Percentiles rank a stretch among this genome's conserved stretches.
Evolutionary conservation across 441 rosid species (phyloP).

Genomic region (Arabidopsis hybrid): DNA sequence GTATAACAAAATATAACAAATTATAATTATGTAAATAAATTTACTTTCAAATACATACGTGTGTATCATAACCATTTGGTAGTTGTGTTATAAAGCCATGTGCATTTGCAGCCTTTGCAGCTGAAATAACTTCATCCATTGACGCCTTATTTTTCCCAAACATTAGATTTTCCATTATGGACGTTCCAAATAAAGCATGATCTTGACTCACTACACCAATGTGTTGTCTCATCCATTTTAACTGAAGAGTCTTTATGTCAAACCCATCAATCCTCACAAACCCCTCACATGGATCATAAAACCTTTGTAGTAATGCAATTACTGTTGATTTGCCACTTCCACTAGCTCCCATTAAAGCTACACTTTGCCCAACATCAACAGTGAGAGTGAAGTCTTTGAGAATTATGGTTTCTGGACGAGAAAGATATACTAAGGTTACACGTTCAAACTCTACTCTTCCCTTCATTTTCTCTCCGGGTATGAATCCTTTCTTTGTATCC

Average conservation of each 20-base stretch:
- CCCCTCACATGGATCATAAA: constrained; percentile 73
- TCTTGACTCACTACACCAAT: constrained; percentile 97
- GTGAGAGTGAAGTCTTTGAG: constrained; percentile 68
- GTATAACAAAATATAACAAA: neutral
- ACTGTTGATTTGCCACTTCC: constrained; percentile 95
- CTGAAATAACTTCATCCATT: constrained; percentile 75
- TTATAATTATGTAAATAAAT: neutral
- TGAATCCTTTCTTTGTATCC: constrained; percentile 43
- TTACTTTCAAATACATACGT: constrained; percentile 46
- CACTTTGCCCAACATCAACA: constrained; percentile 69
- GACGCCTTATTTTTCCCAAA: constrained; percentile 88
- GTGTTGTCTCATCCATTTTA: constrained; percentile 81
- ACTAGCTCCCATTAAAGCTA: constrained; percentile 92
- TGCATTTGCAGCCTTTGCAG: constrained; percentile 88
- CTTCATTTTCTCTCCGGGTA: constrained; percentile 35
- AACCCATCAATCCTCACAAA: constrained; percentile 68
- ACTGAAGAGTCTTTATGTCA: constrained; percentile 62
- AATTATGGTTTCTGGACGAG: constrained; percentile 68
- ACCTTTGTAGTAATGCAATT: constrained; percentile 73
- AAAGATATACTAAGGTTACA: constrained; percentile 72
- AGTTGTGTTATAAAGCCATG: constrained; percentile 79
- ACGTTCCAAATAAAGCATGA: constrained; percentile 83
- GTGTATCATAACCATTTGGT: constrained; percentile 85
- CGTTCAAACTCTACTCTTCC: constrained; percentile 68
- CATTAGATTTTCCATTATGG: constrained; percentile 76